These are phyloP conservation scores for Aureobasidium sp. DNA, from an alignment of 2,329 filamentous ascomycete species.

Conservation along the genomic window DNA sequence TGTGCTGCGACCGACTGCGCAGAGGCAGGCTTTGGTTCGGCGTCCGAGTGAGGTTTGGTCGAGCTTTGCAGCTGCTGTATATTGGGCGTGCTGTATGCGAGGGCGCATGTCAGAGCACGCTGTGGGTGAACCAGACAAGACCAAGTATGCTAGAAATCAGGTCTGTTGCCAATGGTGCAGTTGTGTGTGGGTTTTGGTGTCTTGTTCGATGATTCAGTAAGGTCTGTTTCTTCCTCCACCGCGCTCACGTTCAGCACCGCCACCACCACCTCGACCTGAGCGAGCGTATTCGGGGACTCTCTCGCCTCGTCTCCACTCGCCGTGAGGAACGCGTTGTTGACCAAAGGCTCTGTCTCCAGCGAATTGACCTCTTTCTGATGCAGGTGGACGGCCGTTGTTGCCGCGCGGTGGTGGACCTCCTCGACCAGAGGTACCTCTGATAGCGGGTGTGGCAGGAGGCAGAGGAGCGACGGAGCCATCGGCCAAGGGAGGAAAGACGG, in stretches of 20 bases:
- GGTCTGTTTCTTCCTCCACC: slow-evolving; percentile 16
- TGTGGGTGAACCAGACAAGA: no score
- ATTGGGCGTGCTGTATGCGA: no score
- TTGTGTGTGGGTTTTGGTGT: neutral
- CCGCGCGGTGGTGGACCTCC: slow-evolving; percentile 20
- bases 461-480: slow-evolving; percentile 64
- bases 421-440: slow-evolving; percentile 33
- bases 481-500: slow-evolving; percentile 64
- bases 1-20: neutral
- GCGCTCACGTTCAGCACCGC: slow-evolving; percentile 13
- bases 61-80: no score
- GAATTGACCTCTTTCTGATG: slow-evolving; percentile 15
- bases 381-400: slow-evolving; percentile 21
- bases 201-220: neutral
- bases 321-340: slow-evolving; percentile 21
- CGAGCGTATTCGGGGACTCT: slow-evolving; percentile 22
- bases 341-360: slow-evolving; percentile 21
- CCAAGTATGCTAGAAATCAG: neutral
- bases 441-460: slow-evolving; percentile 38
- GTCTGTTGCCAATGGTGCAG: neutral
- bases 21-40: neutral
- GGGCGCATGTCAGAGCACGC: no score
- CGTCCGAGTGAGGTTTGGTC: no score
- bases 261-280: slow-evolving; percentile 13
- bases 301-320: slow-evolving; percentile 32